A percentile compares a stretch with the other conserved stretches of the same genome.
Evolutionary conservation across 768 basidiomycete genomes (phyloP).

Genomic region (Amanita phalloides): DNA sequence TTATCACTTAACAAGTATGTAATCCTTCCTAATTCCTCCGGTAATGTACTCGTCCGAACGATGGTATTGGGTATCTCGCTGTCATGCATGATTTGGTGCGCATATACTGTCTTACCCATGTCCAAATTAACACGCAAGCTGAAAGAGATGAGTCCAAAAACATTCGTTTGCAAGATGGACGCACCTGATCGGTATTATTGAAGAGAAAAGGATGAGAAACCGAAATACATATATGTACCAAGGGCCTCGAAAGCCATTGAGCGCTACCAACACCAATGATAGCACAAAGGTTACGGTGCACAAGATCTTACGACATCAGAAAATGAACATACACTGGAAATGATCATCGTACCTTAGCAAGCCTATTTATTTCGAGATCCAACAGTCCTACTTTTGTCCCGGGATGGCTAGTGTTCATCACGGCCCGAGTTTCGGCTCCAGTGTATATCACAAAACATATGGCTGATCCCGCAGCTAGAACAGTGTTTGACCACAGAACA

Average conservation of each 20-base stretch:
- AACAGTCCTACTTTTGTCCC: slow-evolving; percentile 88
- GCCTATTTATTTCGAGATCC: slow-evolving; percentile 89
- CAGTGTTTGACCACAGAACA: slow-evolving; percentile 94
- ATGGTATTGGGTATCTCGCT: slow-evolving; percentile 89
- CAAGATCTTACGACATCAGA: slow-evolving; percentile 53
- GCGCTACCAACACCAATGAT: slow-evolving; percentile 83
- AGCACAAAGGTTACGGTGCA: slow-evolving; percentile 90
- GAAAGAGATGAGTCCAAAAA: neutral
- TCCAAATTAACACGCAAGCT: slow-evolving; percentile 96
- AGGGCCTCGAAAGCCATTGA: slow-evolving; percentile 91
- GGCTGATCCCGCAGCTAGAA: slow-evolving; percentile 89
- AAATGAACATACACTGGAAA: neutral
- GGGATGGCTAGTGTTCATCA: slow-evolving; percentile 98
- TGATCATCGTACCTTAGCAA: slow-evolving; percentile 76
- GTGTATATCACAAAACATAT: slow-evolving; percentile 93
- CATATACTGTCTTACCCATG: slow-evolving; percentile 99
- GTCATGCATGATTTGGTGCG: slow-evolving; percentile 91
- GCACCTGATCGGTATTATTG: slow-evolving; percentile 97
- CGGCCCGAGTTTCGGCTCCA: slow-evolving; percentile 89
- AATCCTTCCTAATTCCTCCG: slow-evolving; percentile 91
- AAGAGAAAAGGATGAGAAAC: slow-evolving; percentile 96
- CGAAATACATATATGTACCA: slow-evolving; percentile 97
- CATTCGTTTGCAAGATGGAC: slow-evolving; percentile 14
- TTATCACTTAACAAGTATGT: slow-evolving; percentile 96
- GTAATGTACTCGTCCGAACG: slow-evolving; percentile 93